Percentiles rank a stretch among this genome's conserved stretches.
Evolutionary conservation across 1,284 basidiomycete genomes (phyloP).

Genomic region (Ustilago bromivora): DNA sequence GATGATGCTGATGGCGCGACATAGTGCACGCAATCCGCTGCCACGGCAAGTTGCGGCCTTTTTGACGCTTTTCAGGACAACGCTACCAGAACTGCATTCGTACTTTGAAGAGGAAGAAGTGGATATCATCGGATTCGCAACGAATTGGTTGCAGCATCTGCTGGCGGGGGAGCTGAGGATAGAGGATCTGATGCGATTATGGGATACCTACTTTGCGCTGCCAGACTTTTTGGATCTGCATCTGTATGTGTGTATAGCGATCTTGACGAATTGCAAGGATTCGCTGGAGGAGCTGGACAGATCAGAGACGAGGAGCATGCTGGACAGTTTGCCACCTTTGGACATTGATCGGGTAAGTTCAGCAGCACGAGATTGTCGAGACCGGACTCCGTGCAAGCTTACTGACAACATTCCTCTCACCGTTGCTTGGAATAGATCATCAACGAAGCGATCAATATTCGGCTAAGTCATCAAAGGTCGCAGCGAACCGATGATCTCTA

Average conservation of each 20-base stretch:
- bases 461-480: constrained; percentile 60
- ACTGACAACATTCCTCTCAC: constrained; percentile 23
- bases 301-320: constrained; percentile 67
- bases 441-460: constrained; percentile 68
- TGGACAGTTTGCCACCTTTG: constrained; percentile 65
- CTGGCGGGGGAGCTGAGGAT: constrained; percentile 67
- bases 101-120: constrained; percentile 70
- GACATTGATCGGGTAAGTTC: constrained; percentile 59
- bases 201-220: constrained; percentile 69
- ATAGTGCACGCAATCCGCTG: constrained; percentile 55
- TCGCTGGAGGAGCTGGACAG: constrained; percentile 69
- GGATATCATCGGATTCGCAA: constrained; percentile 65
- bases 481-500: constrained; percentile 29
- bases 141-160: constrained; percentile 67
- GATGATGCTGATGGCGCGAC: constrained; percentile 62
- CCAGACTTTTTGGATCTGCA: constrained; percentile 68
- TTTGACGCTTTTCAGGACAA: constrained; percentile 66
- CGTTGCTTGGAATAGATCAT: constrained; percentile 45
- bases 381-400: not conserved
- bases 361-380: not conserved
- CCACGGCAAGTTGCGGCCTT: constrained; percentile 66
- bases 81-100: constrained; percentile 67
- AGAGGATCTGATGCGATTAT: constrained; percentile 66
- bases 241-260: constrained; percentile 69
- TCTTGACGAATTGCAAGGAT: constrained; percentile 69